Evolutionary conservation across 1,284 basidiomycete species (phyloP), one percentile per base, ranked within the genome.

Genomic region (Malassezia equina): DNA sequence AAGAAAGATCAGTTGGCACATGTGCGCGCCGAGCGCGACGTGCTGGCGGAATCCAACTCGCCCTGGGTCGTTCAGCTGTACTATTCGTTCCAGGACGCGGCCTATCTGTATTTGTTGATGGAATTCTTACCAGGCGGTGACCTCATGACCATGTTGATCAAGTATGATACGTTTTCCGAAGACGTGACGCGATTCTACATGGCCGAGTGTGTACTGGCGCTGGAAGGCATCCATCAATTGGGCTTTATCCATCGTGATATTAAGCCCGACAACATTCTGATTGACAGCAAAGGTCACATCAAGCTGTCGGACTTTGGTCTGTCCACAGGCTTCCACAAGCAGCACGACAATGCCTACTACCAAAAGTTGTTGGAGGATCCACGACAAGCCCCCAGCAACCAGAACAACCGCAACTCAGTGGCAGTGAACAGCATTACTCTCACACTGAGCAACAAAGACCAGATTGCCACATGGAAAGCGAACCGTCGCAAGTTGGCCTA

Each of bases 141-240:
- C 76, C 79, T 98, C 59, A 96, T 98, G 93, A 82, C 85, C 32
- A 98, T 96, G 93, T 80, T 98, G 62, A 98, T 98, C 85, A 96
- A 96, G 77, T 96, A 98, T 77, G 93, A 98, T 76, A 89, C 93
- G 1, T 98, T 98, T 78, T 90, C 88, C 8, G 93, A 98, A 76
- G 93, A 98, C 73, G 93, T 98, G 33, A 94, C 90, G 29, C 84
- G 94, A 53, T 98, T 98, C 78, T 98, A 98, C 78, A 95, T 98
- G 83, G 93, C 93, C 39, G 93, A 98, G 77, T 95, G 90, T 75
- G 90, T 96, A 52, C 80, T 98, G 29, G 93, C 93, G 19, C 91
- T 98, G 59, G 93, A 98, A 75, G 93, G 91, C 1, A 93, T 98
- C 2, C 93, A 98, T 77, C 89, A 90, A 68, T 83, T 98, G 21